Base-by-base conservation (phyloP, 148 eudicot species). In the Rhododendron kiyosumense region DNA sequence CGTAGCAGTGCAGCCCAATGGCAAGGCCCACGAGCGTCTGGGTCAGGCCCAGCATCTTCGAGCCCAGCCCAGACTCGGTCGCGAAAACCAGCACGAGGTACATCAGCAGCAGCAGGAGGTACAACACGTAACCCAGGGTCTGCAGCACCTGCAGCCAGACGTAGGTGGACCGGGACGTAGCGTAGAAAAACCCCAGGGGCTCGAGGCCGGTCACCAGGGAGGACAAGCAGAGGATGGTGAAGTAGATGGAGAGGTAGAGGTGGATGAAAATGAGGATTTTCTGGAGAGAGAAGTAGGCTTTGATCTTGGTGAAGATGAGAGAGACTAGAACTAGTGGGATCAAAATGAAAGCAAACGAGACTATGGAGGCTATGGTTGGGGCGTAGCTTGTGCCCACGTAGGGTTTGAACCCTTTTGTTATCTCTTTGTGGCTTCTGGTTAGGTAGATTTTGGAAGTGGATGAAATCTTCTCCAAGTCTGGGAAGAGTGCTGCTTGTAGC, bases 1-100 rank as follows among this genome's bases (percentile, higher is more conserved):
- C 84, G 49, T 96, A 96, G 84, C 94, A 96, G 90, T 96, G 99
- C 26, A 96, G 91, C 92, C 99, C 99, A 84, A 96, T 91, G 0
- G 98, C 91, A 57, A 94, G 90, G 88, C 98, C 99, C 90, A 94
- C 99, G 74, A 93, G 75, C 0, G 94, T 94, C 86, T 96, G 98
- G 87, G 85, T 95, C 93, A 96, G 88, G 88, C 95, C 93, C 94
- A 95, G 87, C 18, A 93, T 34, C 86, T 91, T 96, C 80, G 90
- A 92, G 78, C 87, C 95, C 87, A 86, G 85, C 77, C 94, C 92
- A 81, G 89, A 79, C 18, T 95, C 97, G 1, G 95, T 95, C 1
- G 94, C 91, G 83, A 96, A 96, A 78, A 96, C 97, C 28, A 96
- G 85, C 0, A 96, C 75, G 34, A 94, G 20, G 76, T 96, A 95